Evolutionary conservation across 768 basidiomycete genomes (phyloP), one percentile per base, ranked within the genome.

Genomic region (Roridomyces roridus): DNA sequence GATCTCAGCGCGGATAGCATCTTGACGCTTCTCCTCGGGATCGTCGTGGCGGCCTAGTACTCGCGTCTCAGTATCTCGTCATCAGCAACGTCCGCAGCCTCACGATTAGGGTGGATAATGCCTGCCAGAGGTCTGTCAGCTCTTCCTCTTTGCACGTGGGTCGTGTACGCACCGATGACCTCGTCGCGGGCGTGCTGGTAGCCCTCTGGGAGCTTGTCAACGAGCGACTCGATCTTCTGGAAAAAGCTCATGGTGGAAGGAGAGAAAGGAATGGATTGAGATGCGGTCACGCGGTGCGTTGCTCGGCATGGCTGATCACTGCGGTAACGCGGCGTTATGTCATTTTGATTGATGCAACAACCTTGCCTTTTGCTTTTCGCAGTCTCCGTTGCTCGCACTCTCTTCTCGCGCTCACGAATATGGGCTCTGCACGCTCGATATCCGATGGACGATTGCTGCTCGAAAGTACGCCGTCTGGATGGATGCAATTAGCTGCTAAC

Each of bases 21-120:
- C 95, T 57, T 84, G 76, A 10, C 72, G 78, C 59, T 83, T 86
- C 70, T 94, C 95, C 53, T 87, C 76, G 0, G 87, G 85, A 45
- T 84, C 84, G 65, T 94, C 90, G 67, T 94, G 93, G 34, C 91
- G 86, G 45, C 84, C 81, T 81, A 26, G n/a, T n/a, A n/a, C 9
- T 40, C 12, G 41, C 31, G 7, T 15, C 4, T 34, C 31, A 49
- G 25, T 40, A 20, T 31, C n/a, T 41, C 42, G 31, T n/a, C 47
- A 7, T 17, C 24, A 5, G 26, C 29, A 10, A 25, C 6, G 1
- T 5, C 2, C 18, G 51, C 40, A 39, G n/a, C 10, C 10, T 31
- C 62, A 81, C 81, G 77, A 66, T 83, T 81, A 1, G 81, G 81
- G 51, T 80, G 76, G 61, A 71, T 67, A 12, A 71, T 59, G 21